phyloP scores from a whole-genome alignment of 139 green algal genomes.

The Eudorina sp. region DNA sequence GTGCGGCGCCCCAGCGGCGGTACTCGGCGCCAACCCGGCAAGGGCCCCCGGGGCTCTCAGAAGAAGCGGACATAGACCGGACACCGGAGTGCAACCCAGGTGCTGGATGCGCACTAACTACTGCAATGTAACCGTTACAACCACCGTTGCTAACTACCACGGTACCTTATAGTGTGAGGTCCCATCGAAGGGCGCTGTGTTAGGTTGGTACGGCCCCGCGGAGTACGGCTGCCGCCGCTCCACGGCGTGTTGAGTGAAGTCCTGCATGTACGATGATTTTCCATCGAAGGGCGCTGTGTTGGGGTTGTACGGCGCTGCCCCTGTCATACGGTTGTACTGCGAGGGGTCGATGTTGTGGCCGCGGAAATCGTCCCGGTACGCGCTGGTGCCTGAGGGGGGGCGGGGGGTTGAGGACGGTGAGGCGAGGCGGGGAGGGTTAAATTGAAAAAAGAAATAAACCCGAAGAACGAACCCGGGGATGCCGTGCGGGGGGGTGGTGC shows the following conservation, averaged over 20 bases:
- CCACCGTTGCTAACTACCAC: no score
- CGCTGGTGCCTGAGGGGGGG: neutral
- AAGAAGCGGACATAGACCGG: no score
- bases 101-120: no score
- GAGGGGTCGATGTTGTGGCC: neutral
- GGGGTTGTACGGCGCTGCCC: neutral
- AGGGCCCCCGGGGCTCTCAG: no score
- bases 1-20: no score
- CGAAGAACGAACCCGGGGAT: no score
- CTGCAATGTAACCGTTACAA: no score
- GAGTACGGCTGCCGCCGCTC: neutral
- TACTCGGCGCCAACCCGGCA: no score
- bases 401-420: neutral
- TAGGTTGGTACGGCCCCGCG: neutral
- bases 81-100: no score
- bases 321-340: neutral
- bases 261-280: neutral
- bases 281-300: conserved; percentile 18
- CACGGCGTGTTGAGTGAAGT: neutral
- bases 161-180: conserved; percentile 49
- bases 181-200: conserved; percentile 60
- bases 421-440: no score
- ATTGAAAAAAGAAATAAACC: no score
- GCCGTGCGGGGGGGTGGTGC: neutral
- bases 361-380: conserved; percentile 1